These are phyloP conservation scores for Hypoxylon sp. DNA, from an alignment of 2,329 filamentous ascomycete species.

Conservation along the genomic window DNA sequence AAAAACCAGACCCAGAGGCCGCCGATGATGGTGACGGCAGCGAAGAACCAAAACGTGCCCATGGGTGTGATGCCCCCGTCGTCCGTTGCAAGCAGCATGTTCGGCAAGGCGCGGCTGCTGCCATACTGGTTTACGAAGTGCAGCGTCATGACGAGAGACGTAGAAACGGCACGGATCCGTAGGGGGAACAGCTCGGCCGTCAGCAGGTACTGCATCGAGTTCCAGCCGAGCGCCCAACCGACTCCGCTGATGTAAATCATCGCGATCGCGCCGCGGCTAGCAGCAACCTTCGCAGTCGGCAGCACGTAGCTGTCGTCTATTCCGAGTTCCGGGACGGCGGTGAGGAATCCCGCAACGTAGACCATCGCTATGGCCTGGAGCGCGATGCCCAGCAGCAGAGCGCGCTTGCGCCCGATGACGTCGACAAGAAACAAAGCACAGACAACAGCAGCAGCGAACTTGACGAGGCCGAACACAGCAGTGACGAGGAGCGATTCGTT, in stretches of 20 bases:
- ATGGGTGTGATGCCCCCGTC: slow-evolving; percentile 65
- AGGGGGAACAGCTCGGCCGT: slow-evolving; percentile 83
- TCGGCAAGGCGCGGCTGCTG: slow-evolving; percentile 78
- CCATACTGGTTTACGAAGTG: slow-evolving; percentile 86
- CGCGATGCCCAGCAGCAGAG: slow-evolving; percentile 69
- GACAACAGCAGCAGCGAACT: slow-evolving; percentile 72
- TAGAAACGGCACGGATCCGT: slow-evolving; percentile 76
- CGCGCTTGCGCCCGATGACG: slow-evolving; percentile 79
- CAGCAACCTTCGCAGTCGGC: slow-evolving; percentile 60
- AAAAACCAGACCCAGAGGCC: slow-evolving; percentile 78
- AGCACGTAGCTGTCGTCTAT: slow-evolving; percentile 62
- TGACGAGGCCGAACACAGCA: slow-evolving; percentile 80
- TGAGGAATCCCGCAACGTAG: slow-evolving; percentile 72
- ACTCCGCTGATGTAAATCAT: slow-evolving; percentile 79
- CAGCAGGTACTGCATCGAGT: slow-evolving; percentile 81
- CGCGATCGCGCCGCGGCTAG: slow-evolving; percentile 75
- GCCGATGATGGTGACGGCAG: slow-evolving; percentile 74
- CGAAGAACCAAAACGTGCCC: slow-evolving; percentile 84
- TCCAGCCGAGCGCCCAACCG: slow-evolving; percentile 79
- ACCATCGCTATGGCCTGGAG: slow-evolving; percentile 71
- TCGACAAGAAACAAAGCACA: slow-evolving; percentile 85
- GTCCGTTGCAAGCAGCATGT: slow-evolving; percentile 70
- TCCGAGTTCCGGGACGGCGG: slow-evolving; percentile 69
- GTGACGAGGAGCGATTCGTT: slow-evolving; percentile 79
- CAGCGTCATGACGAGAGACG: slow-evolving; percentile 79